Percentiles rank a stretch among this genome's conserved stretches.
phyloP scores from a whole-genome alignment of 139 green algal genomes.

The Coelastrella sp. region DNA sequence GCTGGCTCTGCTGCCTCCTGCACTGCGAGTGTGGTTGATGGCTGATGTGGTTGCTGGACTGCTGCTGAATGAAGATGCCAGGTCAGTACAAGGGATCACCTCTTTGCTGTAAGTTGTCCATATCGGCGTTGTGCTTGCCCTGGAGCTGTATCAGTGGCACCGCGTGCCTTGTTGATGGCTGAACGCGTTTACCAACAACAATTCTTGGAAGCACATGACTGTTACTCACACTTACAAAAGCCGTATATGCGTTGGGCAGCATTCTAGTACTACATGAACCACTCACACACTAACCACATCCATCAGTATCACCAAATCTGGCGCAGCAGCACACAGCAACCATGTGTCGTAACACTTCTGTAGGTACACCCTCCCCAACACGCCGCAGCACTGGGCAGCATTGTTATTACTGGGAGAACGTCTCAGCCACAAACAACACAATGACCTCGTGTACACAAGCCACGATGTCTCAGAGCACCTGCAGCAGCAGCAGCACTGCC shows the following conservation, averaged over 20 bases:
- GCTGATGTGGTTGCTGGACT: conserved; percentile 13
- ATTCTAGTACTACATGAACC: too few species aligned
- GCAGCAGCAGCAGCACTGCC: not conserved
- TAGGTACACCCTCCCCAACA: conserved; percentile 3
- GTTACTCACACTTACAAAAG: too few species aligned
- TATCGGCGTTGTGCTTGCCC: not conserved
- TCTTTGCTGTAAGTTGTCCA: not conserved
- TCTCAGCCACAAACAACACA: not conserved
- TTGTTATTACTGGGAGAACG: not conserved
- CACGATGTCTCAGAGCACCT: not conserved
- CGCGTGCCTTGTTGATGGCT: not conserved
- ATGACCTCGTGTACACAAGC: not conserved
- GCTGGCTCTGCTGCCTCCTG: not conserved
- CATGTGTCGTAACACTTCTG: not conserved
- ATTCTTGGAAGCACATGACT: too few species aligned
- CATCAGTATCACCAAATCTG: not conserved
- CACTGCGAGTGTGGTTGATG: conserved; percentile 14
- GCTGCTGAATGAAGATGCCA: not conserved
- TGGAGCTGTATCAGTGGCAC: not conserved
- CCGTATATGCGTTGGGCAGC: too few species aligned
- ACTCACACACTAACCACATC: not conserved
- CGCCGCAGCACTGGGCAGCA: not conserved
- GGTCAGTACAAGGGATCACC: not conserved
- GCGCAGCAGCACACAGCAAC: not conserved
- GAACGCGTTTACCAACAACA: not conserved